Evolutionary conservation across 2,329 filamentous ascomycete genomes (phyloP).

Genomic region (Colletotrichum truncatum): DNA sequence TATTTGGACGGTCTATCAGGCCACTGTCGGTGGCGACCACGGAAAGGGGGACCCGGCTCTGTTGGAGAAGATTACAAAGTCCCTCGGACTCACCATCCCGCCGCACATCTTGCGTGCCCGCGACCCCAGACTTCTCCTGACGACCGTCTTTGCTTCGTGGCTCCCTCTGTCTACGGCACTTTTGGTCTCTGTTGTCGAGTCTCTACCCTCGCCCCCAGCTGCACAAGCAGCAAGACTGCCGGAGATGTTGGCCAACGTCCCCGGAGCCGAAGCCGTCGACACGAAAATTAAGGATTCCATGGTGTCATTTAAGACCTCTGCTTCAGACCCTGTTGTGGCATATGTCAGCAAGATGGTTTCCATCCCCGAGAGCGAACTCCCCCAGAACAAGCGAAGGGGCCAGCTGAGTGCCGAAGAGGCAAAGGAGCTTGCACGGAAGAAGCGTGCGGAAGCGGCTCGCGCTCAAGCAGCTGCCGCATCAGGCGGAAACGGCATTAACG

Average conservation of each 20-base stretch:
- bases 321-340: conserved; percentile 82
- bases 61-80: conserved; percentile 95
- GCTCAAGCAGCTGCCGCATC: conserved; percentile 69
- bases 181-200: conserved; percentile 92
- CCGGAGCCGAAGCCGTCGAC: conserved; percentile 78
- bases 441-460: conserved; percentile 86
- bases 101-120: conserved; percentile 85
- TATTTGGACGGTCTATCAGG: conserved; percentile 95
- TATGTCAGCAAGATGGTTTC: conserved; percentile 99
- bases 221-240: conserved; percentile 86
- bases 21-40: conserved; percentile 83
- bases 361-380: conserved; percentile 89
- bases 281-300: conserved; percentile 80
- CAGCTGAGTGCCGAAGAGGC: conserved; percentile 90
- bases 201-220: conserved; percentile 81
- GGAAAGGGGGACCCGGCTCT: conserved; percentile 84
- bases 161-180: conserved; percentile 91
- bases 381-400: conserved; percentile 82
- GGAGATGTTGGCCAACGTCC: conserved; percentile 80
- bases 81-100: conserved; percentile 83
- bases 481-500: conserved; percentile 59
- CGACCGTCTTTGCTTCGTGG: conserved; percentile 88
- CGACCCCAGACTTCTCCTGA: conserved; percentile 85
- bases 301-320: conserved; percentile 76
- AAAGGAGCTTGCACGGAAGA: conserved; percentile 84